phyloP scores from a whole-genome alignment of 495 filamentous ascomycete genomes.

The Aspergillus sparsus region DNA sequence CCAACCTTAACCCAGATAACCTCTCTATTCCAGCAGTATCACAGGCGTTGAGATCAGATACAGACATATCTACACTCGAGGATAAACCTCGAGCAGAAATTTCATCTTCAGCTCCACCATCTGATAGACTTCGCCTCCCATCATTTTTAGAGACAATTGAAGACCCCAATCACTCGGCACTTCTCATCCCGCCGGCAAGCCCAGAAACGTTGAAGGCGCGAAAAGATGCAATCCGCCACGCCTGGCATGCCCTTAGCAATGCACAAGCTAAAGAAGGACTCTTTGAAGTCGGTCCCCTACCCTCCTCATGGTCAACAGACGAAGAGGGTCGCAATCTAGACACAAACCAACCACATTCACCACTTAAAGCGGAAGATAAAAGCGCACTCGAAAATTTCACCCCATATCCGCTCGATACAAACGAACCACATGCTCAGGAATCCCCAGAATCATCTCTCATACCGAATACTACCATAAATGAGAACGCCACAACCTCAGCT shows the following conservation, averaged over 20 bases:
- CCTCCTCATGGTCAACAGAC: constrained; percentile 32
- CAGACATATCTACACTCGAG: neutral
- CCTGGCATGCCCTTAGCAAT: constrained; percentile 32
- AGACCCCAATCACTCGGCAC: constrained; percentile 1
- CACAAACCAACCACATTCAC: neutral
- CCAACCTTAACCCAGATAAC: neutral
- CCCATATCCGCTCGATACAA: too few relatives aligned
- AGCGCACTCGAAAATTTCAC: neutral
- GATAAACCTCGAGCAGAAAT: neutral
- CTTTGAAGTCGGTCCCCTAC: constrained; percentile 35
- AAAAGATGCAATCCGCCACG: constrained; percentile 31
- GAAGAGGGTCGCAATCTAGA: constrained; percentile 14
- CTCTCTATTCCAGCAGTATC: neutral
- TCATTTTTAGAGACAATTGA: constrained; percentile 18
- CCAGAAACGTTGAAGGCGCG: constrained; percentile 19
- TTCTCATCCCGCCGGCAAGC: constrained; percentile 5
- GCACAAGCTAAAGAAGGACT: constrained; percentile 15
- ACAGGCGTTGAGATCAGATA: neutral
- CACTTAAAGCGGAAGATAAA: neutral
- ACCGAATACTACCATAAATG: neutral
- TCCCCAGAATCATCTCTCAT: neutral
- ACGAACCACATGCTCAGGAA: too few relatives aligned
- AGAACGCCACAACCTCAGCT: neutral
- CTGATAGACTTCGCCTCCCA: constrained; percentile 9
- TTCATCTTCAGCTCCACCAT: constrained; percentile 2